phyloP scores from a whole-genome alignment of 345 rosid genomes.

The Eucalyptus shirleyi region DNA sequence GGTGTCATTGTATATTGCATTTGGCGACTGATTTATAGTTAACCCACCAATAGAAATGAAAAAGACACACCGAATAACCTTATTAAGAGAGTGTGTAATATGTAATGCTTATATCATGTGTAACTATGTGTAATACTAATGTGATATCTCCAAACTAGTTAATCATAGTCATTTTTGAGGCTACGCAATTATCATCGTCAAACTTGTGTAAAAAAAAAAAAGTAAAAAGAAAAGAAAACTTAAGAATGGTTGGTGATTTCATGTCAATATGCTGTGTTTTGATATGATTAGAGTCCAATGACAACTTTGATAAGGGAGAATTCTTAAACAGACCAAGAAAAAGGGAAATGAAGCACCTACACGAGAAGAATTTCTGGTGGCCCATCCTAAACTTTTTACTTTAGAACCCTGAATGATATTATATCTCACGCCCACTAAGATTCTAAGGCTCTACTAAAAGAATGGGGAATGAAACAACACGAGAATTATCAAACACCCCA shows the following conservation, averaged over 20 bases:
- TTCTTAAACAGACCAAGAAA: background rate
- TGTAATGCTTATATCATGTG: background rate
- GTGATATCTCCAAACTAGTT: background rate
- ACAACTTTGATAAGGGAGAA: background rate
- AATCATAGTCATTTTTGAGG: rapidly evolving
- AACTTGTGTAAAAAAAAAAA: background rate
- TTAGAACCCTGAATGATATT: background rate
- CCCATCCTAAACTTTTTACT: background rate
- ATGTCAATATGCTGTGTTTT: background rate
- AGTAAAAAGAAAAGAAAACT: background rate
- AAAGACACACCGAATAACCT: background rate
- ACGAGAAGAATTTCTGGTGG: background rate
- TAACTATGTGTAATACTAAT: background rate
- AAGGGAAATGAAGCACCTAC: background rate
- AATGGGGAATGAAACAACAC: constrained; percentile 2
- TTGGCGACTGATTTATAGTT: background rate
- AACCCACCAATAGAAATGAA: background rate
- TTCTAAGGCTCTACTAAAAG: background rate
- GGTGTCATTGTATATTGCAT: background rate
- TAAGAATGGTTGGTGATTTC: background rate
- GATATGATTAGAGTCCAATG: background rate
- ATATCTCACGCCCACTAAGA: background rate
- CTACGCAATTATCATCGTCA: rapidly evolving
- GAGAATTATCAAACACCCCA: constrained; percentile 26
- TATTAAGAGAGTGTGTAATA: background rate